A percentile compares a stretch with the other conserved stretches of the same genome.
These are phyloP conservation scores for Suillus paluster DNA, from an alignment of 768 basidiomycete genomes.

Conservation along the genomic window DNA sequence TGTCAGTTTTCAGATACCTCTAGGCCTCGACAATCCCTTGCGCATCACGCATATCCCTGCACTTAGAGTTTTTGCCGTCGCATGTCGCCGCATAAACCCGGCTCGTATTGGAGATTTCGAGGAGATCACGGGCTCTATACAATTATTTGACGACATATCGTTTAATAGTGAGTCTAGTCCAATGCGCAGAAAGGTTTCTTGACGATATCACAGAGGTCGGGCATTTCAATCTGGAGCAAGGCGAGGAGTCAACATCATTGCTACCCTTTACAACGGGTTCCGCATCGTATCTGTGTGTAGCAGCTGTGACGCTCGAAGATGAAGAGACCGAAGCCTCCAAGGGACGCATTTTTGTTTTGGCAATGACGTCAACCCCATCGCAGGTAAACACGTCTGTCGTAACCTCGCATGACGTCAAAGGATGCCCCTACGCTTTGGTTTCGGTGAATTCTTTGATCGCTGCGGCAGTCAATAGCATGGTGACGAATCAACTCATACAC, in stretches of 20 bases:
- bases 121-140: constrained; percentile 57
- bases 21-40: constrained; percentile 75
- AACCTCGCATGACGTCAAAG: constrained; percentile 51
- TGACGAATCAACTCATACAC: constrained; percentile 39
- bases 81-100: constrained; percentile 59
- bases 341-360: constrained; percentile 68
- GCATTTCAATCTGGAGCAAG: constrained; percentile 35
- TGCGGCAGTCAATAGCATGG: constrained; percentile 78
- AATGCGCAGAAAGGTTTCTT: background rate
- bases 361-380: constrained; percentile 33
- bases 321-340: constrained; percentile 54
- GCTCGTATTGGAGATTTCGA: constrained; percentile 56
- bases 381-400: constrained; percentile 36
- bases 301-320: constrained; percentile 46
- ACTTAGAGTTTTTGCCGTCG: constrained; percentile 66
- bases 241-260: constrained; percentile 70
- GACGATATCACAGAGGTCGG: constrained; percentile 26
- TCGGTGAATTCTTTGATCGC: constrained; percentile 55
- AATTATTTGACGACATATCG: constrained; percentile 64
- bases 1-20: constrained; percentile 52
- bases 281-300: constrained; percentile 53
- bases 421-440: constrained; percentile 72
- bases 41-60: constrained; percentile 63
- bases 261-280: constrained; percentile 36
- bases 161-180: constrained; percentile 57